phyloP scores from a whole-genome alignment of 1,284 basidiomycete species.

The Entoloma clypeatum region DNA sequence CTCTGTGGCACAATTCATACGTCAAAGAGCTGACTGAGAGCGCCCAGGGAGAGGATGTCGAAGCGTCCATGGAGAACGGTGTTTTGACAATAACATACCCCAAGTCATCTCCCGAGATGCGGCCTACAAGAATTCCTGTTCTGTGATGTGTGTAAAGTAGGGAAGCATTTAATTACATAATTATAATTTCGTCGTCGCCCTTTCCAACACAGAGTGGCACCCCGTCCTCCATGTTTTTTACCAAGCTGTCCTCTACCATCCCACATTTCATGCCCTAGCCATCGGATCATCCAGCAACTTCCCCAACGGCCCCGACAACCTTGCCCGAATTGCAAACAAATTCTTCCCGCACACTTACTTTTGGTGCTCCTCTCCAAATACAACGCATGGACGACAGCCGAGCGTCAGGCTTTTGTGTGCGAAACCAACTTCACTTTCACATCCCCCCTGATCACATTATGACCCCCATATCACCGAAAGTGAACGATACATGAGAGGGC shows the following conservation, averaged over 20 bases:
- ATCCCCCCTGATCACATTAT: constrained; percentile 5
- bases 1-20: too few relatives aligned
- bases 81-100: too few relatives aligned
- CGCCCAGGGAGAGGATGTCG: too few relatives aligned
- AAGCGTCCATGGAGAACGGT: too few relatives aligned
- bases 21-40: too few relatives aligned
- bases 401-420: constrained; percentile 80
- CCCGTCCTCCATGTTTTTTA: constrained; percentile 75
- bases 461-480: constrained; percentile 70
- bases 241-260: constrained; percentile 87
- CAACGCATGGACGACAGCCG: constrained; percentile 77
- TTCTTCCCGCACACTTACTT: constrained; percentile 44
- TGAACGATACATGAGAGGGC: constrained; percentile 83
- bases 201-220: constrained; percentile 46
- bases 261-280: constrained; percentile 79
- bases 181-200: constrained; percentile 13
- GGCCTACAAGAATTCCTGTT: constrained; percentile 25
- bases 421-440: constrained; percentile 22
- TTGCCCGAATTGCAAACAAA: constrained; percentile 72
- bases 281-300: constrained; percentile 44
- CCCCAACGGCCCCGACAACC: constrained; percentile 27
- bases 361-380: constrained; percentile 68
- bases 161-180: background rate
- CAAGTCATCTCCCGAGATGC: too few relatives aligned
- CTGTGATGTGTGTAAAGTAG: background rate